Evolutionary conservation across 1,284 basidiomycete species (phyloP).

Genomic region (Crucibulum cyathiforme): DNA sequence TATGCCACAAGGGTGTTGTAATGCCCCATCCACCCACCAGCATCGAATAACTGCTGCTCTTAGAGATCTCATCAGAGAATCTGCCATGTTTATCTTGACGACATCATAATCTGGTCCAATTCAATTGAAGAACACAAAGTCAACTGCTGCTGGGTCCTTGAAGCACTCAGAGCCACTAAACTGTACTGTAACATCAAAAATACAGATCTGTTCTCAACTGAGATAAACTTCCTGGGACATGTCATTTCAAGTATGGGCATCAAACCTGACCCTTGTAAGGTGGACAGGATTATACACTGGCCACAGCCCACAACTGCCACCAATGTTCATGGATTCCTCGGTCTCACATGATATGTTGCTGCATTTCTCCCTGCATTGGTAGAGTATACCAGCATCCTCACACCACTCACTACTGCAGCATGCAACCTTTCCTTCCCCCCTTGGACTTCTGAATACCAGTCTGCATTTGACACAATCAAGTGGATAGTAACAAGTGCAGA

Average conservation of each 20-base stretch:
- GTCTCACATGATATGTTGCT: conserved; percentile 41
- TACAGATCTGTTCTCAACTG: conserved; percentile 26
- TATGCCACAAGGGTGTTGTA: conserved; percentile 45
- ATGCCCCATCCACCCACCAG: conserved; percentile 44
- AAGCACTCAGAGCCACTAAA: conserved; percentile 13
- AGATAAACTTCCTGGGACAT: conserved; percentile 44
- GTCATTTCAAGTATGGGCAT: conserved; percentile 37
- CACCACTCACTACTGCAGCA: conserved; percentile 34
- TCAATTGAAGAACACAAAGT: conserved; percentile 38
- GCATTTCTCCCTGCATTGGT: conserved; percentile 41
- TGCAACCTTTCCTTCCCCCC: conserved; percentile 28
- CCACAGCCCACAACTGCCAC: conserved; percentile 25
- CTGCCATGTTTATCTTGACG: conserved; percentile 48
- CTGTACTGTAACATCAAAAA: conserved; percentile 29
- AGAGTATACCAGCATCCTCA: conserved; percentile 35
- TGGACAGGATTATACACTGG: conserved; percentile 42
- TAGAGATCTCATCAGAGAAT: conserved; percentile 36
- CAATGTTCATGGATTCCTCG: conserved; percentile 43
- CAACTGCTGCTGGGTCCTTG: conserved; percentile 27
- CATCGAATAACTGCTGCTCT: conserved; percentile 35
- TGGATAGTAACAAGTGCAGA: conserved; percentile 23
- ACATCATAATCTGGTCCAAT: conserved; percentile 49
- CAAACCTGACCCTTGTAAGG: conserved; percentile 35
- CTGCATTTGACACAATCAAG: conserved; percentile 48
- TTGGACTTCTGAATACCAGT: conserved; percentile 36